Evolutionary conservation across 2,329 filamentous ascomycete genomes (phyloP), one percentile per base, ranked within the genome.

Genomic region (Grosmannia clavigera): DNA sequence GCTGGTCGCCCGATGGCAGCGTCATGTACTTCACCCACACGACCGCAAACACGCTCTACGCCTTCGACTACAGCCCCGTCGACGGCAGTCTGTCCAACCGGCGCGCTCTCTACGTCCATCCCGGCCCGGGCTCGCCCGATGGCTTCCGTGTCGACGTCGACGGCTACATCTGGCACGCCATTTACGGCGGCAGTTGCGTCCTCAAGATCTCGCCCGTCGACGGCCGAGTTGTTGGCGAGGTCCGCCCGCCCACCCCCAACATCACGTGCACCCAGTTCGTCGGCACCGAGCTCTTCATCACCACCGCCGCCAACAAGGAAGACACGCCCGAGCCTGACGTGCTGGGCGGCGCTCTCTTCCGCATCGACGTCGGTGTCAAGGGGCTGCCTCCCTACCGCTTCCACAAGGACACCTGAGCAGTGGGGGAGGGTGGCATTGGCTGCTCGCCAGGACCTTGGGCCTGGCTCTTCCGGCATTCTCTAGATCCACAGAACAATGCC

Each of bases 1-100:
- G 87, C 64, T 96, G 89, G 88, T 91, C 88, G 51, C 77, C 79
- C 14, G 82, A 87, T 68, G 77, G 82, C 67, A 82, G 81, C 70
- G 90, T 80, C 60, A 84, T 94, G 80, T 95, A 90, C 78, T 86
- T 92, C 69, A 91, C 89, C 29, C 86, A 95, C 75, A 90, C 89
- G 48, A 84, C 86, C 5, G 82, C 81, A 38, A 79, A 80, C 63
- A 82, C 81, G 60, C 85, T 96, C 65, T 85, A 82, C 66, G 84
- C 84, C 27, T 91, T 86, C 70, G 87, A 92, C 72, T 96, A 88
- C 73, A 77, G 87, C 65, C 68, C 74, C 1, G 69, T 72, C n/a
- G 84, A 81, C 2, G 87, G 87, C 43, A 74, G 74, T n/a, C 77
- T 90, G 58, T 81, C 79, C 61, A 86, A 88, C 71, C 81, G 83